Percentiles rank a stretch among this genome's conserved stretches.
Conservation (phyloP, 164 flowering plant species). For the Aristolochia contorta region DNA sequence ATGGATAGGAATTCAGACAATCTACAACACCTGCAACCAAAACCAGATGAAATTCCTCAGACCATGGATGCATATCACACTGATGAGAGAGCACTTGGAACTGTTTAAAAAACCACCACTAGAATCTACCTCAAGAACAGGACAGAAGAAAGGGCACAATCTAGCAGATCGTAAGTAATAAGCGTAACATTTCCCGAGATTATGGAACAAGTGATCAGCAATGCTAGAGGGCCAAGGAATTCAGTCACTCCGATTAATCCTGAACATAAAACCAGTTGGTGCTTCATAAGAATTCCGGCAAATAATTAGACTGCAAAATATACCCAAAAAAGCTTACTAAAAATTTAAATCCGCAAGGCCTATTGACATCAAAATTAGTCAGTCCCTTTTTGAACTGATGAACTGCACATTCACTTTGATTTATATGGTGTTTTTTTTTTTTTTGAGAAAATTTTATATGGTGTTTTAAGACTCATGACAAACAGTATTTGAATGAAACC, state of each 20-base stretch:
- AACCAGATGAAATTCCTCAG: neutral
- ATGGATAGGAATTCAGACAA: constrained; percentile 13
- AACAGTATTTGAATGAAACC: too few species aligned
- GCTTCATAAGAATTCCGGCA: too few species aligned
- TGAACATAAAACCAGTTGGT: constrained; percentile 1
- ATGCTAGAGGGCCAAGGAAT: constrained; percentile 10
- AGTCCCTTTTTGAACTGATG: too few species aligned
- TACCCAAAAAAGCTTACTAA: too few species aligned
- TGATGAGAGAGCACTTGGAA: neutral
- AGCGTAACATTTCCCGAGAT: constrained; percentile 13
- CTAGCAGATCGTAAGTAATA: constrained; percentile 9
- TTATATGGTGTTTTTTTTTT: too few species aligned
- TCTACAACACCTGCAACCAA: constrained; percentile 13
- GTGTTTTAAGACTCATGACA: too few species aligned
- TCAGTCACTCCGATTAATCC: constrained; percentile 7
- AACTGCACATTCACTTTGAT: too few species aligned
- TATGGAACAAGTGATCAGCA: constrained; percentile 13
- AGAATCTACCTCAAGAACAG: constrained; percentile 9
- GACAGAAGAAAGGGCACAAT: constrained; percentile 4
- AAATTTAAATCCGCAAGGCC: too few species aligned
- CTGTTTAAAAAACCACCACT: neutral
- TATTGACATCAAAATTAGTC: too few species aligned
- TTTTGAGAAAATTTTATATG: too few species aligned
- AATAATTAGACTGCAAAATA: too few species aligned
- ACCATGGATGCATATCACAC: neutral